A percentile compares a stretch with the other conserved stretches of the same genome.
Conservation (phyloP, 108 stramenopile species). For the Stephanodiscus triporus region DNA sequence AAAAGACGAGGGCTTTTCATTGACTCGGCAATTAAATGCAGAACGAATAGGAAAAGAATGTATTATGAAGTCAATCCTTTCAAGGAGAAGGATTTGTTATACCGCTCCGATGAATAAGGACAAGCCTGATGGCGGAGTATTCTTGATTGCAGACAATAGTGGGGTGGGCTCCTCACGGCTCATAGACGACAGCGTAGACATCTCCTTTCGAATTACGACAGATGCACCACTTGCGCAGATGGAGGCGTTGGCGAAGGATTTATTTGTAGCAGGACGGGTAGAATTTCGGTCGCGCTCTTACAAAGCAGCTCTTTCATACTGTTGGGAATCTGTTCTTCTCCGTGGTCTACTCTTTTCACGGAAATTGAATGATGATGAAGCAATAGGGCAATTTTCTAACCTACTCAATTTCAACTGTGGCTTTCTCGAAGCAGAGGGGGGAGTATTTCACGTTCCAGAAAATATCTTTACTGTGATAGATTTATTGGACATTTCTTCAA, state of each 20-base stretch:
- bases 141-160: constrained; percentile 12
- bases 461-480: constrained; percentile 9
- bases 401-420: constrained; percentile 15
- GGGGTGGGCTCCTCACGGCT: background rate
- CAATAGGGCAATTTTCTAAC: constrained; percentile 1
- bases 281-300: constrained; percentile 41
- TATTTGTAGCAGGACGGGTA: constrained; percentile 30
- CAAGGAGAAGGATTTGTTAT: constrained; percentile 36
- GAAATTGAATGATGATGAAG: background rate
- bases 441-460: constrained; percentile 26
- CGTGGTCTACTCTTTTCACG: constrained; percentile 7
- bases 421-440: constrained; percentile 18
- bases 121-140: constrained; percentile 6
- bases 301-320: constrained; percentile 37
- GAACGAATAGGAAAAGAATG: constrained; percentile 40
- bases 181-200: background rate
- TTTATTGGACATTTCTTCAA: constrained; percentile 4
- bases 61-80: constrained; percentile 34
- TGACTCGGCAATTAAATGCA: constrained; percentile 21
- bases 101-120: background rate
- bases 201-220: constrained; percentile 1
- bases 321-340: constrained; percentile 40
- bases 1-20: constrained; percentile 23
- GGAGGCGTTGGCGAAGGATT: constrained; percentile 27
- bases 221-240: constrained; percentile 14